phyloP scores from a whole-genome alignment of 2,329 filamentous ascomycete genomes.

The Trichoderma gracile region DNA sequence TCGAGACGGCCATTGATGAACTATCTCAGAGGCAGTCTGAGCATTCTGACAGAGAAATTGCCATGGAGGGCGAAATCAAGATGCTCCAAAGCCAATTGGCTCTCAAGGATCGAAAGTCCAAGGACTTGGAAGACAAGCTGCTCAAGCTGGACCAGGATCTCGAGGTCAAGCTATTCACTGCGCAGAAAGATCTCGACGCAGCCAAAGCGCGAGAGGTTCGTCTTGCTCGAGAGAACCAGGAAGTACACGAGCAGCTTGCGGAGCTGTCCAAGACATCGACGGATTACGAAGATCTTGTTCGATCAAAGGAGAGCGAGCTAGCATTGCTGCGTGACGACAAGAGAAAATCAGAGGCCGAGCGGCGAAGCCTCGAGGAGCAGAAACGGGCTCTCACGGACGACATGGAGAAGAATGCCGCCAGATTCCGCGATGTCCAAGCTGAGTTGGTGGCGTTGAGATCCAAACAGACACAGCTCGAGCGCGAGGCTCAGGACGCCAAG shows the following conservation, averaged over 20 bases:
- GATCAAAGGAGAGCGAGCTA: constrained; percentile 92
- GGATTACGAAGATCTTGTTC: constrained; percentile 90
- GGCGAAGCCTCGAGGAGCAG: constrained; percentile 75
- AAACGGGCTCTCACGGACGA: constrained; percentile 69
- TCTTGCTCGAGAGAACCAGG: constrained; percentile 75
- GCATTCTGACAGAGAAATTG: constrained; percentile 73
- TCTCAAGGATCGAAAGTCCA: constrained; percentile 84
- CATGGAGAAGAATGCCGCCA: constrained; percentile 74
- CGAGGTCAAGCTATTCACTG: constrained; percentile 76
- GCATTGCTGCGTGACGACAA: constrained; percentile 81
- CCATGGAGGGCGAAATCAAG: constrained; percentile 78
- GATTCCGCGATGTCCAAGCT: constrained; percentile 81
- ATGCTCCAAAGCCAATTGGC: constrained; percentile 88
- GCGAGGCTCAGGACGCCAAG: constrained; percentile 87
- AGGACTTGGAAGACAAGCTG: constrained; percentile 82
- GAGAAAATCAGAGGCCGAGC: constrained; percentile 79
- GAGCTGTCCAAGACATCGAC: constrained; percentile 89
- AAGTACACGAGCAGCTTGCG: constrained; percentile 80
- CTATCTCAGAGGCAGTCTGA: constrained; percentile 70
- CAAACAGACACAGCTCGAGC: constrained; percentile 79
- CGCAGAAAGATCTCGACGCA: constrained; percentile 77
- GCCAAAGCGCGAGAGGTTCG: constrained; percentile 74
- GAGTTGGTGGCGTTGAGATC: constrained; percentile 84
- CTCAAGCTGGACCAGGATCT: constrained; percentile 85
- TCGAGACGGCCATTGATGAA: constrained; percentile 71